Percentiles rank a stretch among this genome's conserved stretches.
Conservation (phyloP, 1,139 yeast genomes). For the Saccharomyces pastorianus region DNA sequence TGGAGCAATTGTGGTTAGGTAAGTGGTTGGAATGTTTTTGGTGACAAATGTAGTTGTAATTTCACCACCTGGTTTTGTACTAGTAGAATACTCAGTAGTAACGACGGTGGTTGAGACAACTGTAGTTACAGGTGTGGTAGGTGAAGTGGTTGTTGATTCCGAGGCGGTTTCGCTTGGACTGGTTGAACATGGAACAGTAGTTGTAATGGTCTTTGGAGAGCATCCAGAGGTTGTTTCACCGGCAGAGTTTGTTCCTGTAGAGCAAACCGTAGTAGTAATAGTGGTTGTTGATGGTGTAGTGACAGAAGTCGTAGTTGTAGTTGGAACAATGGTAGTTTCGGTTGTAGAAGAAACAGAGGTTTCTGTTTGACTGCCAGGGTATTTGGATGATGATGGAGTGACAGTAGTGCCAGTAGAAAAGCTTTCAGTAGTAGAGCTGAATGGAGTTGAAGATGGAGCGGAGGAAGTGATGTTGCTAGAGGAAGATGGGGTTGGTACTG, state of each 20-base stretch:
- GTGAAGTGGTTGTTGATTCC: neutral
- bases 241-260: no score
- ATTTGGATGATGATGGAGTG: neutral
- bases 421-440: neutral
- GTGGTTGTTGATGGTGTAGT: neutral
- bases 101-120: neutral
- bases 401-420: neutral
- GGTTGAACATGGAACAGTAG: neutral
- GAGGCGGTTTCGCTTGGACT: neutral
- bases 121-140: neutral
- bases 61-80: neutral
- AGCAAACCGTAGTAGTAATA: no score
- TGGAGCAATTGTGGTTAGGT: neutral
- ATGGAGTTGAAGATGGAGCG: neutral
- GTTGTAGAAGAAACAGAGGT: neutral
- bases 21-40: neutral
- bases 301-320: neutral
- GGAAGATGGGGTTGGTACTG: neutral
- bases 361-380: neutral
- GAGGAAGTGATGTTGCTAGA: neutral
- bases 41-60: neutral
- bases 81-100: neutral
- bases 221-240: no score
- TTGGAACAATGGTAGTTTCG: neutral
- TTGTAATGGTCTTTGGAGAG: no score